phyloP scores from a whole-genome alignment of 768 basidiomycete species.

The Suillus plorans region DNA sequence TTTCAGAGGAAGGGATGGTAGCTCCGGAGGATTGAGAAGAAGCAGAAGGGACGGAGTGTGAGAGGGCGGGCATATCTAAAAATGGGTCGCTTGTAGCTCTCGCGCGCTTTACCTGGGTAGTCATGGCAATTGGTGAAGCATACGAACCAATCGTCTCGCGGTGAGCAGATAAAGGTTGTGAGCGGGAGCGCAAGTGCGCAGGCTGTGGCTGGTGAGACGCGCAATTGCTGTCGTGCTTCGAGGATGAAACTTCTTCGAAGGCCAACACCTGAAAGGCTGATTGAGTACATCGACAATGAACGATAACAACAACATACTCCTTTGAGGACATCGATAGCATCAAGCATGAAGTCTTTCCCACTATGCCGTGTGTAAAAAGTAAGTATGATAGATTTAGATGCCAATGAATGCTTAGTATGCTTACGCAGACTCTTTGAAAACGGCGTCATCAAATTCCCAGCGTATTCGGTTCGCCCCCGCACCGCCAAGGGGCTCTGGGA shows the following conservation, averaged over 20 bases:
- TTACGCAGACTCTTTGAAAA: constrained; percentile 92
- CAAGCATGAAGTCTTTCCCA: constrained; percentile 92
- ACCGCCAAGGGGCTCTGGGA: constrained; percentile 80
- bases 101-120: constrained; percentile 57
- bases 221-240: constrained; percentile 30
- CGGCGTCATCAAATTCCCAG: constrained; percentile 94
- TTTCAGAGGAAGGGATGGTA: constrained; percentile 33
- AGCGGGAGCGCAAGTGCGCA: constrained; percentile 55
- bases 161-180: constrained; percentile 48
- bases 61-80: constrained; percentile 64
- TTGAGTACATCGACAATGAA: constrained; percentile 10
- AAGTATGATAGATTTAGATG: constrained; percentile 15
- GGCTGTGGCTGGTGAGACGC: constrained; percentile 39
- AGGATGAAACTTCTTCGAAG: constrained; percentile 65
- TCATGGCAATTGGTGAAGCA: constrained; percentile 40
- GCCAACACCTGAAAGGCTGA: constrained; percentile 49
- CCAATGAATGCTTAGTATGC: constrained; percentile 32
- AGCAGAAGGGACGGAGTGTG: constrained; percentile 54
- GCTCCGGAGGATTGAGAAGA: constrained; percentile 45
- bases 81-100: constrained; percentile 82
- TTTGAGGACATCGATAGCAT: constrained; percentile 87
- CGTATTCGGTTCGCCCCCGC: constrained; percentile 70
- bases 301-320: constrained; percentile 56
- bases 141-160: constrained; percentile 30
- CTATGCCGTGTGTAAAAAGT: constrained; percentile 41